Conservation (phyloP, 1,139 yeast genomes). For the Pichia sp. region DNA sequence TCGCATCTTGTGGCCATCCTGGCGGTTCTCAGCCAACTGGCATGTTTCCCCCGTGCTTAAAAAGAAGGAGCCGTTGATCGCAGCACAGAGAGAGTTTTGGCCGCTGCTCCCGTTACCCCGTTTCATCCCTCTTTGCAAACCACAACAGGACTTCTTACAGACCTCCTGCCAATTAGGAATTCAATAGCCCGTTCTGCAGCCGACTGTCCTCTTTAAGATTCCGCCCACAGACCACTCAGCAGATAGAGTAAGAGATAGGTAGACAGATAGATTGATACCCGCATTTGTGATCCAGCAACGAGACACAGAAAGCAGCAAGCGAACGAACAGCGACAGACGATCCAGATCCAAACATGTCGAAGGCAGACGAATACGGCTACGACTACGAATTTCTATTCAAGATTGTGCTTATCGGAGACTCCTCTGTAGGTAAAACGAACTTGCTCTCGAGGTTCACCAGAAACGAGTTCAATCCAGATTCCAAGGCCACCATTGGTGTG, state of each 20-base stretch:
- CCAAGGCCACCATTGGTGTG: constrained; percentile 94
- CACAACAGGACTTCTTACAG: too few relatives aligned
- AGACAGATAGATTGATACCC: too few relatives aligned
- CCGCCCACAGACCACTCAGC: too few relatives aligned
- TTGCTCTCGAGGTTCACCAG: constrained; percentile 89
- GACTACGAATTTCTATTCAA: constrained; percentile 95
- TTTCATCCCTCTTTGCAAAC: too few relatives aligned
- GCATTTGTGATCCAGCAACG: not conserved
- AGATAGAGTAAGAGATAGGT: too few relatives aligned
- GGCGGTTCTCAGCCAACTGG: not conserved
- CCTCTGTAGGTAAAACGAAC: constrained; percentile 97
- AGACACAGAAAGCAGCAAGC: not conserved
- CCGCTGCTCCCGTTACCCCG: too few relatives aligned
- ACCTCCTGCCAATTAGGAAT: too few relatives aligned
- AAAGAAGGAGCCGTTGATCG: not conserved
- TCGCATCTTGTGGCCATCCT: not conserved
- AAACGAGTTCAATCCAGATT: constrained; percentile 91
- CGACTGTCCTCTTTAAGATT: not conserved
- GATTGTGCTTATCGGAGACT: constrained; percentile 94
- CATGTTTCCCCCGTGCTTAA: not conserved
- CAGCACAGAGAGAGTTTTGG: too few relatives aligned
- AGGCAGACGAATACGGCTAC: constrained; percentile 69
- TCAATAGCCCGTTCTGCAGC: not conserved
- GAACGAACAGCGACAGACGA: not conserved
- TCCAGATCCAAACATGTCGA: too few relatives aligned